Evolutionary conservation across 2,329 filamentous ascomycete species (phyloP).

Genomic region (Exserohilum turcica): DNA sequence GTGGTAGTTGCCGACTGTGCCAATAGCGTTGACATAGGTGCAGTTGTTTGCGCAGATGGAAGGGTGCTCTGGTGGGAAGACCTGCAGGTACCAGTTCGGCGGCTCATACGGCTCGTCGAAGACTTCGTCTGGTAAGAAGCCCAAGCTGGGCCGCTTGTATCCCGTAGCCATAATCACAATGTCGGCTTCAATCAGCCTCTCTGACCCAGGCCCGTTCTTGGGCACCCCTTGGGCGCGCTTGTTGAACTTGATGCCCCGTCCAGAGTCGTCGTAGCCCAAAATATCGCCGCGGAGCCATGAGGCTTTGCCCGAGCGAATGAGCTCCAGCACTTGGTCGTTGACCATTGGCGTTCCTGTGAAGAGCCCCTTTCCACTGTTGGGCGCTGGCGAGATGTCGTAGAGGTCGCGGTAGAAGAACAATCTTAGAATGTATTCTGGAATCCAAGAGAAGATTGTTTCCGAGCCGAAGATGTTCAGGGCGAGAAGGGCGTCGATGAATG

Average conservation of each 20-base stretch:
- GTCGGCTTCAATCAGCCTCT: slow-evolving; percentile 71
- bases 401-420: slow-evolving; percentile 85
- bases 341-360: slow-evolving; percentile 88
- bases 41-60: slow-evolving; percentile 81
- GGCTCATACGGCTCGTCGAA: slow-evolving; percentile 76
- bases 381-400: slow-evolving; percentile 69
- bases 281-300: slow-evolving; percentile 85
- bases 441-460: slow-evolving; percentile 75
- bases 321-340: slow-evolving; percentile 78
- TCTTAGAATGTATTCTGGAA: slow-evolving; percentile 75
- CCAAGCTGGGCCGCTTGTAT: slow-evolving; percentile 73
- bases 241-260: slow-evolving; percentile 72
- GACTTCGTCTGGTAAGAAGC: slow-evolving; percentile 73
- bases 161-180: slow-evolving; percentile 84
- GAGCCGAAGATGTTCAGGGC: slow-evolving; percentile 79
- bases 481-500: slow-evolving; percentile 73
- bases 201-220: slow-evolving; percentile 72
- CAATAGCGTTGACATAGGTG: slow-evolving; percentile 81
- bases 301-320: slow-evolving; percentile 72
- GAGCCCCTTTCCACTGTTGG: slow-evolving; percentile 64
- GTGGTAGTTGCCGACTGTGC: slow-evolving; percentile 84
- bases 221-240: slow-evolving; percentile 73
- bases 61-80: slow-evolving; percentile 76
- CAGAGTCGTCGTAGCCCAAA: slow-evolving; percentile 64
- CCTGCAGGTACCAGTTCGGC: slow-evolving; percentile 88